Base-by-base conservation (phyloP, 768 basidiomycete species). In the Lentinus tigrinus region DNA sequence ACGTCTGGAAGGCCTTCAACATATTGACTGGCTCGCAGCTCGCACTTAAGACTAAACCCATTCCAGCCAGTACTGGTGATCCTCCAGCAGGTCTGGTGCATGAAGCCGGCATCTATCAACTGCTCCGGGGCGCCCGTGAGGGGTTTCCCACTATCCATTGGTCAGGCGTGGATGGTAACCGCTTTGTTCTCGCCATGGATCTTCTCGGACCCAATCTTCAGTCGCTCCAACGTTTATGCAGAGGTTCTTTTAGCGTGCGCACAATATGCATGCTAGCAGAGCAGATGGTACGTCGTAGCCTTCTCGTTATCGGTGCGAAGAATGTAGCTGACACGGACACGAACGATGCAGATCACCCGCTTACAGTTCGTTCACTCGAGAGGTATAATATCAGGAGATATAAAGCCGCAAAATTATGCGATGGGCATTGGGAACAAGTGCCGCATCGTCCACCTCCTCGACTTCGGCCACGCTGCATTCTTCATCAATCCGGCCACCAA, bases 331-430 rank as follows among this genome's bases (percentile, higher is more conserved):
- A n/a, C 47, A 14, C 16, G 26, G n/a, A n/a, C n/a, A 26, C 34
- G 21, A 14, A 14, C 19, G 26, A 13, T 9, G n/a, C 47, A 70
- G 65, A 44, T 69, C 2, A 24, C 54, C 5, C 36, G 51, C 7
- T 21, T 69, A 0, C 60, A 70, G 48, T 44, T 31, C 10, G 37
- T 63, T 1, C 66, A 69, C 48, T 61, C 62, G 8, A 49, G 63
- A 7, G 62, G 64, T 3, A 8, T 68, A 13, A 42, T 70, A 13
- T 16, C 24, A 17, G 57, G 69, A n/a, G 67, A 70, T 47, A 27
- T 70, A 47, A 69, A 69, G 43, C 68, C 68, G 7, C 55, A 61
- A 23, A 69, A 67, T 50, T 58, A 66, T 21, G 54, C 59, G 14
- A 57, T 68, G 43, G 69, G 67, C 31, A 2, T 39, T 1, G 39